Evolutionary conservation across 495 filamentous ascomycete genomes (phyloP).

Genomic region (Penicillium maclennaniae): DNA sequence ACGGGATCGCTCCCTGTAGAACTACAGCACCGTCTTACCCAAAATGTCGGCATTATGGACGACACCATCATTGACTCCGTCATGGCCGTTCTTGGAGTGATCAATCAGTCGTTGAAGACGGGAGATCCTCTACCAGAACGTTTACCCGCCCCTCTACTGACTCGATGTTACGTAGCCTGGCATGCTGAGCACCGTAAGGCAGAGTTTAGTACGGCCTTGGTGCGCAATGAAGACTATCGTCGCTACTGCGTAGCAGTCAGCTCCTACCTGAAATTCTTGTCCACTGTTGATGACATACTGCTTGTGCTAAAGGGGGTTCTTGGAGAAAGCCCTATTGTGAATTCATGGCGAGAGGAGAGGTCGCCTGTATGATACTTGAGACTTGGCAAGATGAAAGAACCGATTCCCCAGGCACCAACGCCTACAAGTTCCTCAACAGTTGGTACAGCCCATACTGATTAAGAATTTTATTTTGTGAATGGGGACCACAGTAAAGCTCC

Average conservation of each 20-base stretch:
- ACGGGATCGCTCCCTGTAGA: background rate
- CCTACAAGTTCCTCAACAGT: too few relatives aligned
- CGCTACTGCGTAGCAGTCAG: slow-evolving; percentile 2
- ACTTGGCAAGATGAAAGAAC: background rate
- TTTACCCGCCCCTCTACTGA: background rate
- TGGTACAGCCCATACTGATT: too few relatives aligned
- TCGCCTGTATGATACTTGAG: background rate
- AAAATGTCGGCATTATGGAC: background rate
- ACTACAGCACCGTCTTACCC: background rate
- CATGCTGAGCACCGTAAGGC: background rate
- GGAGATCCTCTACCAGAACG: background rate
- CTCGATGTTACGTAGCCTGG: background rate
- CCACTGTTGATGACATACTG: background rate
- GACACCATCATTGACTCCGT: background rate
- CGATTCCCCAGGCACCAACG: too few relatives aligned
- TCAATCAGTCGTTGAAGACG: background rate
- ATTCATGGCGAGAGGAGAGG: background rate
- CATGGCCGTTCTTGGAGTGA: background rate
- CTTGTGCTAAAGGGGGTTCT: background rate
- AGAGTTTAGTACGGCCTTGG: slow-evolving; percentile 1
- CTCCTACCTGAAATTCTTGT: slow-evolving; percentile 1
- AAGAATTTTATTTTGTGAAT: too few relatives aligned
- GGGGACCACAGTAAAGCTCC: too few relatives aligned
- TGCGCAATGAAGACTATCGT: slow-evolving; percentile 1
- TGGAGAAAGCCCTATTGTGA: background rate